A percentile compares a stretch with the other conserved stretches of the same genome.
phyloP scores from a whole-genome alignment of 2,329 filamentous ascomycete genomes.

The Scleromitrula shiraiana region DNA sequence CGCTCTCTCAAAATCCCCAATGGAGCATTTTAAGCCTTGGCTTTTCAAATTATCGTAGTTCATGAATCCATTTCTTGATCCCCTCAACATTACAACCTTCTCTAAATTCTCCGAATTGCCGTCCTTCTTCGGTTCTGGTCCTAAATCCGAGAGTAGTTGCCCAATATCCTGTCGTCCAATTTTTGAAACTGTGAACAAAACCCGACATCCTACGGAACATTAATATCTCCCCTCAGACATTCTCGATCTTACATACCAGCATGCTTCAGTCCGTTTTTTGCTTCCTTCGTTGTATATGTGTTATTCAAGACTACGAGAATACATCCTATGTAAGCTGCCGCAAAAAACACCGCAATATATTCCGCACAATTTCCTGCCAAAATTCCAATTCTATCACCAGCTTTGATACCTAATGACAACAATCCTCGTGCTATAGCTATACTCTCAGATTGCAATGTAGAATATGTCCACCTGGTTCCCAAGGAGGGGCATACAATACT shows the following conservation, averaged over 20 bases:
- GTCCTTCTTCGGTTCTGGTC: conserved; percentile 34
- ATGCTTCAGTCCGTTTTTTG: conserved; percentile 49
- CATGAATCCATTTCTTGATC: conserved; percentile 43
- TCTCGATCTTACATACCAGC: conserved; percentile 46
- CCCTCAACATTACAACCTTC: conserved; percentile 54
- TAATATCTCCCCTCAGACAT: conserved; percentile 50
- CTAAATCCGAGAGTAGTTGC: conserved; percentile 47
- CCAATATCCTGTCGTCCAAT: conserved; percentile 61
- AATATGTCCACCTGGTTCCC: conserved; percentile 4
- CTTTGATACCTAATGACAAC: conserved; percentile 32
- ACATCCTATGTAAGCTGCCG: conserved; percentile 41
- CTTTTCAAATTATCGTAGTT: conserved; percentile 52
- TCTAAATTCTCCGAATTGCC: conserved; percentile 30
- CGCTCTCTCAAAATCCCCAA: conserved; percentile 42
- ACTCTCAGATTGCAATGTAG: conserved; percentile 1
- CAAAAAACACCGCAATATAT: conserved; percentile 25
- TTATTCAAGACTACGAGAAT: conserved; percentile 75
- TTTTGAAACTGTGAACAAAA: conserved; percentile 63
- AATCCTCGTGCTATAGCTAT: conserved; percentile 48
- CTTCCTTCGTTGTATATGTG: conserved; percentile 69
- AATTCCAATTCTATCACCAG: conserved; percentile 19
- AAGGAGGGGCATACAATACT: conserved; percentile 2
- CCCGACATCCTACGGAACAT: conserved; percentile 52
- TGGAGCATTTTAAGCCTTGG: conserved; percentile 42
- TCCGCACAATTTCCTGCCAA: conserved; percentile 20